Evolutionary conservation across 2,329 filamentous ascomycete genomes (phyloP).

Genomic region (Cephalotrichum gorgonifer): DNA sequence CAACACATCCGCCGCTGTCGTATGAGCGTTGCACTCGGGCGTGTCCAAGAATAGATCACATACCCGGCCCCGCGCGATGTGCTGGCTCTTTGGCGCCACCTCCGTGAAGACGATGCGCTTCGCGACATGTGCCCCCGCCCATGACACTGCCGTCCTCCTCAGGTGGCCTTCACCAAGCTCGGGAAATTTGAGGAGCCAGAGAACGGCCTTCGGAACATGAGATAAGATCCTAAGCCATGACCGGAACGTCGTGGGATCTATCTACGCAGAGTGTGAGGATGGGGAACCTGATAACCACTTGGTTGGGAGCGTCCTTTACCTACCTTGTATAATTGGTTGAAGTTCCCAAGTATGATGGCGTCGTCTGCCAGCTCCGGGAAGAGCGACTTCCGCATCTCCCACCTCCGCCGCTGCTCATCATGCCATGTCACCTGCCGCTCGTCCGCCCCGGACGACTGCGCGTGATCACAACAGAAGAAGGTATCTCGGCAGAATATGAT

Average conservation of each 20-base stretch:
- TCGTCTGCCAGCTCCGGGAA: slow-evolving; percentile 79
- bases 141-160: slow-evolving; percentile 64
- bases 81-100: slow-evolving; percentile 86
- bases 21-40: slow-evolving; percentile 96
- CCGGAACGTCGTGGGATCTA: slow-evolving; percentile 92
- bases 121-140: slow-evolving; percentile 80
- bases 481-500: slow-evolving; percentile 90
- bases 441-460: slow-evolving; percentile 70
- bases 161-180: slow-evolving; percentile 86
- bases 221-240: slow-evolving; percentile 90
- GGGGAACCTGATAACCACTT: slow-evolving; percentile 5
- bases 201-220: slow-evolving; percentile 72
- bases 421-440: slow-evolving; percentile 67
- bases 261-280: slow-evolving; percentile 39
- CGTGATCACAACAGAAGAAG: slow-evolving; percentile 97
- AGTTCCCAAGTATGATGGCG: slow-evolving; percentile 87
- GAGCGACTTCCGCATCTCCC: slow-evolving; percentile 86
- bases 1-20: slow-evolving; percentile 88
- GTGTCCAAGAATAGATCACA: slow-evolving; percentile 96
- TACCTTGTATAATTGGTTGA: slow-evolving; percentile 98
- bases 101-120: slow-evolving; percentile 89
- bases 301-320: slow-evolving; percentile 11
- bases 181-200: slow-evolving; percentile 96
- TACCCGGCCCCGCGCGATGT: slow-evolving; percentile 84
- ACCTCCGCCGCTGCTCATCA: slow-evolving; percentile 70